These are phyloP conservation scores for Kwoniella botswanensis DNA, from an alignment of 768 basidiomycete species.

Conservation along the genomic window DNA sequence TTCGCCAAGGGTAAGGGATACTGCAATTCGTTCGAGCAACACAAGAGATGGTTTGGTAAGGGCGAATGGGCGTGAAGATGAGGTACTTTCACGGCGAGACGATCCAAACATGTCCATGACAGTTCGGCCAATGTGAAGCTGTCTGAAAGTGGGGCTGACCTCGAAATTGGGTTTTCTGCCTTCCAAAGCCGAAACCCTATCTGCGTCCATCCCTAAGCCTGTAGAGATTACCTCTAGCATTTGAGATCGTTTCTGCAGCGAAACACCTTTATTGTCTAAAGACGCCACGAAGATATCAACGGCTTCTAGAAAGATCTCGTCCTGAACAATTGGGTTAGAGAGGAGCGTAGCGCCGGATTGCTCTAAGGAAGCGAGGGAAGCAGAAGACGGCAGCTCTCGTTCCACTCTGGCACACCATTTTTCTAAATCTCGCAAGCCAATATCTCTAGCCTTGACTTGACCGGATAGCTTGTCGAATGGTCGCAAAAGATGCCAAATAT, in stretches of 20 bases:
- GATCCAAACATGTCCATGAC: conserved; percentile 58
- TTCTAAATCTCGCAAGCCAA: conserved; percentile 78
- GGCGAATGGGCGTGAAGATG: conserved; percentile 68
- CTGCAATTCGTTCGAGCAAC: conserved; percentile 79
- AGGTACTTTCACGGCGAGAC: conserved; percentile 9
- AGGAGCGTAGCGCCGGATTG: conserved; percentile 60
- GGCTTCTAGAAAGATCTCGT: conserved; percentile 86
- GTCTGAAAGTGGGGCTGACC: conserved; percentile 63
- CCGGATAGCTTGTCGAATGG: conserved; percentile 31
- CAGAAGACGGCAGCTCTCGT: conserved; percentile 64
- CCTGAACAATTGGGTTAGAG: conserved; percentile 75
- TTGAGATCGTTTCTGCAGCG: conserved; percentile 31
- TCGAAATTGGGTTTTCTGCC: conserved; percentile 71
- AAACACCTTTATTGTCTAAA: conserved; percentile 36
- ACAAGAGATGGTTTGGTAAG: conserved; percentile 82
- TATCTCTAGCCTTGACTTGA: conserved; percentile 50
- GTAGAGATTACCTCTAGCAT: conserved; percentile 67
- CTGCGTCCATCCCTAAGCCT: conserved; percentile 70
- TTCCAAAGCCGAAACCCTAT: conserved; percentile 75
- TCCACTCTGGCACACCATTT: conserved; percentile 81
- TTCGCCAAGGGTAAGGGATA: conserved; percentile 73
- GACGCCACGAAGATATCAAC: conserved; percentile 90
- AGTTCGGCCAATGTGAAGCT: conserved; percentile 67
- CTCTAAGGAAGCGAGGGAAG: conserved; percentile 55
- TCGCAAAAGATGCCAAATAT: conserved; percentile 70